Percentiles rank a stretch among this genome's conserved stretches.
These are phyloP conservation scores for Urtica urens DNA, from an alignment of 306 rosid species.

Conservation along the genomic window DNA sequence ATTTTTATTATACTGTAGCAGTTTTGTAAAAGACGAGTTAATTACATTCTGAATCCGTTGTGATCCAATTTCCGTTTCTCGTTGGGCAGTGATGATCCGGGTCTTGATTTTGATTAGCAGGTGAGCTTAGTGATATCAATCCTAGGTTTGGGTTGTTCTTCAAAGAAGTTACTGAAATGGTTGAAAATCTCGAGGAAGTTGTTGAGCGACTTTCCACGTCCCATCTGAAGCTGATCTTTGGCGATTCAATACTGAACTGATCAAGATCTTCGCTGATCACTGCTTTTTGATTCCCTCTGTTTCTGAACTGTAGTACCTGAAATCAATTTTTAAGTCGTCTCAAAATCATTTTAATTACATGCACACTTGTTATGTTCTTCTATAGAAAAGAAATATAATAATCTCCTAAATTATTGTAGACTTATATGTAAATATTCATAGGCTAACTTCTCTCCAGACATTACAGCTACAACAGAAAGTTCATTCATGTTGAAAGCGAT, in stretches of 20 bases:
- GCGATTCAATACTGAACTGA: conserved; percentile 47
- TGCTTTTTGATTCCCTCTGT: conserved; percentile 41
- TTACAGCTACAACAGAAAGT: not conserved
- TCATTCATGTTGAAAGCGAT: not conserved
- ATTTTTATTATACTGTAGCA: too few species aligned
- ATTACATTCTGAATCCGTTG: conserved; percentile 89
- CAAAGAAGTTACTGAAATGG: conserved; percentile 41
- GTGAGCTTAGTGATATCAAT: conserved; percentile 24
- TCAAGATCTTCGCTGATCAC: conserved; percentile 55
- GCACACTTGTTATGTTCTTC: too few species aligned
- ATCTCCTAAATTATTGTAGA: too few species aligned
- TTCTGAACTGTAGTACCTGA: conserved; percentile 51
- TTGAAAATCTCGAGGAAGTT: conserved; percentile 48
- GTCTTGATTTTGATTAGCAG: conserved; percentile 16
- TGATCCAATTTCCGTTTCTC: conserved; percentile 91
- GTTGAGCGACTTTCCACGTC: conserved; percentile 74
- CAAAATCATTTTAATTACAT: too few species aligned
- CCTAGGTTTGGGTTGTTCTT: conserved; percentile 20
- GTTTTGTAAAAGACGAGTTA: not conserved
- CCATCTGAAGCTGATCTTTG: conserved; percentile 87
- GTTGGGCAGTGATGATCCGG: conserved; percentile 16
- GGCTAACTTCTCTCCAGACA: not conserved
- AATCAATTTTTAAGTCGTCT: not conserved
- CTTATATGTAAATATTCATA: too few species aligned
- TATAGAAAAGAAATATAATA: too few species aligned